These are phyloP conservation scores for Trametes polyzona DNA, from an alignment of 1,284 basidiomycete genomes.

Conservation along the genomic window DNA sequence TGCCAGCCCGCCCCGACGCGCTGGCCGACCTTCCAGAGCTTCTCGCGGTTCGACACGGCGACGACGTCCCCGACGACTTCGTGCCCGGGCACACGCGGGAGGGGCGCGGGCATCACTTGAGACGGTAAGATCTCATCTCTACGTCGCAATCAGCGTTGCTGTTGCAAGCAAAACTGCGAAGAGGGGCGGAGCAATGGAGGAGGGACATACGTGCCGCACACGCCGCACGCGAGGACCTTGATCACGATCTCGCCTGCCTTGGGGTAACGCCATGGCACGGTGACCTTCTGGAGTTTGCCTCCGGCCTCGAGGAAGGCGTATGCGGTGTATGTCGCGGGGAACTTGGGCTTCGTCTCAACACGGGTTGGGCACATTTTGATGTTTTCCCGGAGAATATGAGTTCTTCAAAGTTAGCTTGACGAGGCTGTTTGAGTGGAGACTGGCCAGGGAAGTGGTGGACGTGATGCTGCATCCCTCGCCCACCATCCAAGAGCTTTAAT, in stretches of 20 bases:
- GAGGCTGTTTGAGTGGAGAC: too few species aligned
- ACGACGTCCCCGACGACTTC: slow-evolving; percentile 35
- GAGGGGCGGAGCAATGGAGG: too few species aligned
- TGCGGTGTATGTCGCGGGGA: slow-evolving; percentile 31
- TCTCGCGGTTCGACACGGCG: slow-evolving; percentile 22
- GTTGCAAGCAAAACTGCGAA: background rate
- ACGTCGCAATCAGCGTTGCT: background rate
- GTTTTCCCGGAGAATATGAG: too few species aligned
- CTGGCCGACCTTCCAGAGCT: slow-evolving; percentile 30
- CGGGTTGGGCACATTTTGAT: slow-evolving; percentile 11
- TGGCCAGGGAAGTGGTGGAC: too few species aligned
- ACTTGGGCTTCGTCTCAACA: slow-evolving; percentile 8
- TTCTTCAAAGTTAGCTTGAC: too few species aligned
- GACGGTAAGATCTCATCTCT: slow-evolving; percentile 30
- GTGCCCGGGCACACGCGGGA: slow-evolving; percentile 33
- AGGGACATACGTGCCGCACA: slow-evolving; percentile 31
- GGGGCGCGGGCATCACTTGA: slow-evolving; percentile 20
- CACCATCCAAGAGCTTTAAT: too few species aligned
- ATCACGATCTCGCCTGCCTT: slow-evolving; percentile 30
- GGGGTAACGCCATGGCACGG: slow-evolving; percentile 32
- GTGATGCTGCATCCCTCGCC: too few species aligned
- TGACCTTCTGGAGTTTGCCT: slow-evolving; percentile 25
- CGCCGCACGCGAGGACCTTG: slow-evolving; percentile 34
- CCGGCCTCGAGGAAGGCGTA: slow-evolving; percentile 30
- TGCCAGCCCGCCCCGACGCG: slow-evolving; percentile 36